A percentile compares a stretch with the other conserved stretches of the same genome.
These are phyloP conservation scores for Prunus salicina DNA, from an alignment of 306 rosid genomes.

Conservation along the genomic window DNA sequence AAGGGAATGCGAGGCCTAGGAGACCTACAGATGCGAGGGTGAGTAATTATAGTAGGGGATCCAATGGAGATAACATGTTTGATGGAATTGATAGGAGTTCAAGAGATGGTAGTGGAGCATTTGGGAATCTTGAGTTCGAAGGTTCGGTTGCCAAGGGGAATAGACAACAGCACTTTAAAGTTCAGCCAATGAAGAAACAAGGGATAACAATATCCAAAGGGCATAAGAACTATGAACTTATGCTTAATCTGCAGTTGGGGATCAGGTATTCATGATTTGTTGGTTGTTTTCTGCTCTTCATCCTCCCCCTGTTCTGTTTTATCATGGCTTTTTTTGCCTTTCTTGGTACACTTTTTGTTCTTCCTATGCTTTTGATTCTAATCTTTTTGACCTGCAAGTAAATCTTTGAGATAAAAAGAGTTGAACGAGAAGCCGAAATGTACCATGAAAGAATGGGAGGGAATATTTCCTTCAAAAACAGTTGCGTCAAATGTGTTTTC, in stretches of 20 bases:
- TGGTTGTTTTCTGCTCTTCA: slow-evolving; percentile 16
- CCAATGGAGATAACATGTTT: slow-evolving; percentile 19
- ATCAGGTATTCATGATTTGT: slow-evolving; percentile 68
- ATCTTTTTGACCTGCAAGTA: not conserved
- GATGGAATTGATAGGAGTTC: slow-evolving; percentile 32
- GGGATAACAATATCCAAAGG: slow-evolving; percentile 86
- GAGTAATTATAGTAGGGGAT: slow-evolving; percentile 44
- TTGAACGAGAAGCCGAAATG: not conserved
- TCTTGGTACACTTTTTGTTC: not conserved
- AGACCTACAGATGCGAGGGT: slow-evolving; percentile 48
- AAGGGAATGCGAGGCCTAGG: slow-evolving; percentile 31
- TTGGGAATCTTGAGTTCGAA: slow-evolving; percentile 32
- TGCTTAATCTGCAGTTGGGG: slow-evolving; percentile 97
- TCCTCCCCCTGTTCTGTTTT: not conserved
- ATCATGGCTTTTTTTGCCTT: not conserved
- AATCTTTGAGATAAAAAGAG: not conserved
- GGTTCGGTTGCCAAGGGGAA: slow-evolving; percentile 28
- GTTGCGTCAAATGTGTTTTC: not conserved
- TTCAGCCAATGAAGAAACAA: slow-evolving; percentile 55
- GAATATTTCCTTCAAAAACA: not conserved
- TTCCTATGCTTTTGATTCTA: not conserved
- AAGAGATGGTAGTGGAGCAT: slow-evolving; percentile 30
- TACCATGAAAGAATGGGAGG: not conserved
- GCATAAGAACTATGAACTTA: slow-evolving; percentile 86
- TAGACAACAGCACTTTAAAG: slow-evolving; percentile 25